Evolutionary conservation across 768 basidiomycete genomes (phyloP), one percentile per base, ranked within the genome.

Genomic region (Suillus discolor): DNA sequence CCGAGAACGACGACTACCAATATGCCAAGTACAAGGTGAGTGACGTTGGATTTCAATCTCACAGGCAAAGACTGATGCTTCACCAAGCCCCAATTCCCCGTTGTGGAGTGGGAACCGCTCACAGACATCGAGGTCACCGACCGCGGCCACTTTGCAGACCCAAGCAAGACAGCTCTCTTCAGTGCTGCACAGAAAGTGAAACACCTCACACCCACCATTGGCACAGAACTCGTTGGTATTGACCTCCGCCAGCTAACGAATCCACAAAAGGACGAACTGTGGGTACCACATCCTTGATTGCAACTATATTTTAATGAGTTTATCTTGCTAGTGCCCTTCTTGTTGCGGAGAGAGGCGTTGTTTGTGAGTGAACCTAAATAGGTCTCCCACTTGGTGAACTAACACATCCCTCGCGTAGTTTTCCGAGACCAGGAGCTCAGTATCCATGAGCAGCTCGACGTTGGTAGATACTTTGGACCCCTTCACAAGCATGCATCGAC

Each of bases 401-500:
- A 34, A 8, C 57, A 61, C n/a, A 38, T 16, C 7, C 18, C 59
- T 47, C n/a, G 39, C 16, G 15, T 67, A 91, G 91, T 93, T 79
- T 87, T 92, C 80, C 86, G 88, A 51, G 86, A 91, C 71, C 91
- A 93, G 79, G 87, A 89, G 65, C 77, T 93, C 68, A 80, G 82
- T 67, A 84, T 92, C 55, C 80, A 88, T 55, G 82, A 89, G 66
- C 89, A 93, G 71, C 83, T 92, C 11, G 86, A 89, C n/a, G 79
- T 94, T 65, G 89, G 83, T 7, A 85, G 86, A 18, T 79, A 93
- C 71, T 92, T 84, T 63, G 92, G 92, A 6, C 90, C 85, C 57
- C 83, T 93, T 55, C 92, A 95, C 76, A 91, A 89, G 73, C 92
- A 96, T 71, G 89, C 93, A 4, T 93, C 91, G 3, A 93, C 91